Evolutionary conservation across 768 basidiomycete species (phyloP), one percentile per base, ranked within the genome.

Genomic region (Exsudoporus frostii): DNA sequence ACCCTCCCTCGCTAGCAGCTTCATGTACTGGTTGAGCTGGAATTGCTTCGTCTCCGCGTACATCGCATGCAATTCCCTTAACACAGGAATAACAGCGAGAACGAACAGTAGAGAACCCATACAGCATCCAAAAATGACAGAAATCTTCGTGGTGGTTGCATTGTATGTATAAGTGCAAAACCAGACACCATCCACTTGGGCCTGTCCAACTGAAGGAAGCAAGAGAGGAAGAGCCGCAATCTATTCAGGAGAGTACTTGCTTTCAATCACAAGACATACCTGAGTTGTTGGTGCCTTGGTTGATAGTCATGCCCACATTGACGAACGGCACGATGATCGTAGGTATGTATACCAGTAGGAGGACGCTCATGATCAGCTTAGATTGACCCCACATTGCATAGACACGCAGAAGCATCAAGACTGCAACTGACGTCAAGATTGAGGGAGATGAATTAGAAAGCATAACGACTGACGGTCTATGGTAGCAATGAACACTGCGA

Each of bases 351-450:
- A 52, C 3, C 22, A 30, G 32, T 5, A 59, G 33, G 17, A 59
- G 51, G 37, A 41, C 11, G 1, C 27, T 1, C 3, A 57, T 41
- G 9, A 57, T 22, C 17, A n/a, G 27, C 39, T 2, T 57, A 0
- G 56, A 55, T 25, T 36, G 45, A 27, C n/a, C 1, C 40, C 38
- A 57, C 37, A 51, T 36, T 17, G 48, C 30, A 27, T 54, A 54
- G 2, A 57, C 52, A 6, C 56, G 56, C 6, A 54, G 34, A 10
- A 55, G 15, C 53, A 57, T 57, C 29, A 57, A 19, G 8, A 51
- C 53, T 57, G 15, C 4, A 15, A 14, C 29, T 15, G 17, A 25
- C 1, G 13, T 34, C 13, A 33, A 2, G 3, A 39, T 6, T 6
- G 19, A 9, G 4, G 24, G 24, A 17, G 24, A 42, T 17, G 9